Evolutionary conservation across 192 early-diverging fungal genomes (phyloP).

Genomic region (Diversispora eburnea): DNA sequence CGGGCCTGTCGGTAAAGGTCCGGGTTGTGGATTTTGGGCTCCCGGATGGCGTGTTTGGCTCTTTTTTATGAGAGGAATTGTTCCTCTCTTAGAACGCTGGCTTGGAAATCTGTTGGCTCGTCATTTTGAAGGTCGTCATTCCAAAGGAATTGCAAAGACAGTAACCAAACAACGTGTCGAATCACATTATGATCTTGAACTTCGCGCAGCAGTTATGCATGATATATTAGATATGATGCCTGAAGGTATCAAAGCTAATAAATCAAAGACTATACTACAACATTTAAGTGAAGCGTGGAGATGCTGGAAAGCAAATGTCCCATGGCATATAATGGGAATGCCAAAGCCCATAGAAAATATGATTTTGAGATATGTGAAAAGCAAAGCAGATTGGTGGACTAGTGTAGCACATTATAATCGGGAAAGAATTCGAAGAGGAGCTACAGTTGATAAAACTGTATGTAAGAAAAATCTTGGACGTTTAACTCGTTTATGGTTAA

Average conservation of each 20-base stretch:
- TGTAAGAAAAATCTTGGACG: slow-evolving; percentile 98
- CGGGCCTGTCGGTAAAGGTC: slow-evolving; percentile 95
- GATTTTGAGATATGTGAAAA: slow-evolving; percentile 98
- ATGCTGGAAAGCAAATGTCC: slow-evolving; percentile 98
- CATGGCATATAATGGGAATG: slow-evolving; percentile 98
- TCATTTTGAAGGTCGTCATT: slow-evolving; percentile 97
- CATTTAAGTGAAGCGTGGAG: slow-evolving; percentile 96
- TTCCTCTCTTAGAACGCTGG: slow-evolving; percentile 96
- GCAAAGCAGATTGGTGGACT: slow-evolving; percentile 99
- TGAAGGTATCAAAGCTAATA: slow-evolving; percentile 95
- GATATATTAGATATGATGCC: slow-evolving; percentile 99
- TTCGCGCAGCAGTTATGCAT: slow-evolving; percentile 97
- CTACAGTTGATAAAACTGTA: slow-evolving; percentile 97
- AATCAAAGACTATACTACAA: slow-evolving; percentile 92
- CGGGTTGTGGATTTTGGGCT: slow-evolving; percentile 98
- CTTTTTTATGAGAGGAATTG: slow-evolving; percentile 98
- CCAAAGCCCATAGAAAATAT: slow-evolving; percentile 98
- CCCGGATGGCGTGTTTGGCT: slow-evolving; percentile 99
- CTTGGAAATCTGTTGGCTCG: slow-evolving; percentile 96
- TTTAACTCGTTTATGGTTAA: slow-evolving; percentile 95
- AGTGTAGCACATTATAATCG: slow-evolving; percentile 97
- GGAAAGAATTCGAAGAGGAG: slow-evolving; percentile 96
- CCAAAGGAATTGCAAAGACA: slow-evolving; percentile 96
- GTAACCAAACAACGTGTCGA: slow-evolving; percentile 99
- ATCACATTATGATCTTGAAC: slow-evolving; percentile 95